Evolutionary conservation across 2,329 filamentous ascomycete genomes (phyloP), one percentile per base, ranked within the genome.

Genomic region (Cryphonectria parasitica): DNA sequence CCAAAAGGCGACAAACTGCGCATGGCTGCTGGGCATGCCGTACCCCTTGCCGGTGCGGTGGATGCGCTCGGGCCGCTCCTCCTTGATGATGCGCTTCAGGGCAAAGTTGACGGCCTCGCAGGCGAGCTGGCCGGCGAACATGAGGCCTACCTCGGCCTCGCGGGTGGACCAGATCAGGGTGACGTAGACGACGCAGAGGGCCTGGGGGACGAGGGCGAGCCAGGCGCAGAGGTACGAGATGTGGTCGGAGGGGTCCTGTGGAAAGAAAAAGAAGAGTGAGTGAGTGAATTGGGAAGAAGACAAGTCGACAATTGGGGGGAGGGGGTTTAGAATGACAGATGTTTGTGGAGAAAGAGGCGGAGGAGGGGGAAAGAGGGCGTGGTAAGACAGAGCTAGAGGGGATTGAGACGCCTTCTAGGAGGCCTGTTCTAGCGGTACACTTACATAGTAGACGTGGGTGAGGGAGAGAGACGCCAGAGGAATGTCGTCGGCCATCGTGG

Each of bases 371-470:
- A 56, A 66, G 54, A 54, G 69, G 56, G 43, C n/a, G 52, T 45
- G 64, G 41, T 31, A 19, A 39, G 45, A n/a, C n/a, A 62, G 43
- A 67, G 36, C 36, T 25, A 11, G 39, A 15, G 39, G n/a, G 31
- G 6, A 34, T 34, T 34, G 28, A 22, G 6, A 52, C 1, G 31
- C 31, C 19, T 22, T 19, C 17, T 28, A 43, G 36, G 36, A 39
- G 8, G 36, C 36, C 36, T 11, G 36, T 39, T 13, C 36, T 39
- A 10, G 36, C 36, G 36, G 36, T 10, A 39, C n/a, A 81, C 89
- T 78, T 83, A 97, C 95, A 86, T 98, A 98, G 84, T 96, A 93
- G 76, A 98, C 95, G 83, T 98, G 95, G 15, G 96, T 98, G 75
- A 99, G 84, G 66, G 95, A 97, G 72, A 99, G 88, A 34, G 95